Conservation (phyloP, 1,284 basidiomycete species). For the Leccinum colubrinum region DNA sequence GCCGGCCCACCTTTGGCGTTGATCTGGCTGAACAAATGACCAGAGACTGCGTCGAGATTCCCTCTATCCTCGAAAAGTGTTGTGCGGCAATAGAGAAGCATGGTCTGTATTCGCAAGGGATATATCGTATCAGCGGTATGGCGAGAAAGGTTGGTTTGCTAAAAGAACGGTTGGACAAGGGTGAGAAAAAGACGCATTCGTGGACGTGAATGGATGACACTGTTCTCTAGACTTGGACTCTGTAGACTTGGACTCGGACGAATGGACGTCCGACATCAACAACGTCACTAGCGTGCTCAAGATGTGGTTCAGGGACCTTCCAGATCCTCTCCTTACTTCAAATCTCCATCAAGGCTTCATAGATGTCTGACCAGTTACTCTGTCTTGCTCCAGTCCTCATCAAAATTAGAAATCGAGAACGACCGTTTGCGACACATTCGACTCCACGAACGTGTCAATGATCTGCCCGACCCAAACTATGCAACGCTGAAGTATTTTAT, state of each 20-base stretch:
- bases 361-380: conserved; percentile 48
- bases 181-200: conserved; percentile 37
- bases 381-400: conserved; percentile 6
- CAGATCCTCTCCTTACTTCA: conserved; percentile 89
- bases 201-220: conserved; percentile 6
- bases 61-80: conserved; percentile 87
- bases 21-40: conserved; percentile 91
- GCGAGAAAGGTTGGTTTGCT: conserved; percentile 85
- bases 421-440: conserved; percentile 92
- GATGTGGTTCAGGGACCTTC: conserved; percentile 95
- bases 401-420: conserved; percentile 79
- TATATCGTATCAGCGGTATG: conserved; percentile 93
- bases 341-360: conserved; percentile 89
- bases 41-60: conserved; percentile 88
- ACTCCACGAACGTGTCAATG: conserved; percentile 95
- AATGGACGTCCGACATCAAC: conserved; percentile 94
- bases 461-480: conserved; percentile 97
- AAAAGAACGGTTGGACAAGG: conserved; percentile 84
- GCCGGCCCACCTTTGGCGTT: conserved; percentile 83
- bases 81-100: conserved; percentile 90
- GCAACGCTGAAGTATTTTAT: conserved; percentile 96
- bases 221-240: conserved; percentile 71
- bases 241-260: conserved; percentile 83
- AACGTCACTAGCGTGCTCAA: conserved; percentile 93
- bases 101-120: conserved; percentile 83